These are phyloP conservation scores for Tremellales sp. DNA, from an alignment of 1,284 basidiomycete species.

Conservation along the genomic window DNA sequence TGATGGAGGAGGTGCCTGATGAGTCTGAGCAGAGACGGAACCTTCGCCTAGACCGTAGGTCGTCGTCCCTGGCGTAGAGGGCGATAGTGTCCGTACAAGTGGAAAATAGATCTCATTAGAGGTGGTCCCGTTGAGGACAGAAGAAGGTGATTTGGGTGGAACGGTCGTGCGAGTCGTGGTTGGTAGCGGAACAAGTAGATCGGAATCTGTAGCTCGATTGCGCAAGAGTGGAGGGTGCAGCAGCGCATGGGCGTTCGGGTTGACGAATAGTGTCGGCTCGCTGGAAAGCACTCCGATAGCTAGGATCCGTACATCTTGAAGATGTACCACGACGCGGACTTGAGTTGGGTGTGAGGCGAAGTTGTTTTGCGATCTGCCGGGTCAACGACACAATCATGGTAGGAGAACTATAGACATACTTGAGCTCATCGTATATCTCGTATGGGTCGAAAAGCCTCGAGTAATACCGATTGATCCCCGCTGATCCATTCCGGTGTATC, in stretches of 20 bases:
- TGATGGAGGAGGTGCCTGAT: background rate
- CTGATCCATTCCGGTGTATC: constrained; percentile 40
- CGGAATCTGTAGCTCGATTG: background rate
- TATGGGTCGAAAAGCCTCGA: constrained; percentile 42
- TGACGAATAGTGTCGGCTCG: constrained; percentile 33
- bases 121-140: background rate
- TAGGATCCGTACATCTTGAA: constrained; percentile 43
- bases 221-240: constrained; percentile 41
- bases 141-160: background rate
- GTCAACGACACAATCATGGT: too few species aligned
- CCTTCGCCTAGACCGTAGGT: constrained; percentile 13
- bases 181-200: background rate
- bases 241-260: constrained; percentile 40
- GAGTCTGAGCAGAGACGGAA: background rate
- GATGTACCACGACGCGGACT: constrained; percentile 34
- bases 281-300: constrained; percentile 32
- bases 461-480: constrained; percentile 41
- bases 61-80: constrained; percentile 14
- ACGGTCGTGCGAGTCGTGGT: background rate
- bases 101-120: constrained; percentile 28
- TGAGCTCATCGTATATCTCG: constrained; percentile 41
- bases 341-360: constrained; percentile 31
- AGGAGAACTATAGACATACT: constrained; percentile 10
- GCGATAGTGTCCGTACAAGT: constrained; percentile 19
- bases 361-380: constrained; percentile 35